Evolutionary conservation across 805 yeast species (phyloP).

Genomic region (Kazachstania kunashirensis): DNA sequence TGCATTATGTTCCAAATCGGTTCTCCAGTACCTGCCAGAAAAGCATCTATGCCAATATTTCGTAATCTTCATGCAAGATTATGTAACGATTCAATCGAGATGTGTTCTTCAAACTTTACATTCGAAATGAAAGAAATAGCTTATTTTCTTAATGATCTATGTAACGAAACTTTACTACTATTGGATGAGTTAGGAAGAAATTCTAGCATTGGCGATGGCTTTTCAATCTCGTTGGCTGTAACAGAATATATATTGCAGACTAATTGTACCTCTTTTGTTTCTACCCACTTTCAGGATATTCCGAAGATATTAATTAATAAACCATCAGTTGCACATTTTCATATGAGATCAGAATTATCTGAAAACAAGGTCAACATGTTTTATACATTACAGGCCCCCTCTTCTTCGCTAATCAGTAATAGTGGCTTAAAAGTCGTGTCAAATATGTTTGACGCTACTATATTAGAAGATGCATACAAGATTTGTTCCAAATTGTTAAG

Average conservation of each 20-base stretch:
- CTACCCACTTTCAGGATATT: slow-evolving; percentile 39
- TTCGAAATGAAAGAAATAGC: slow-evolving; percentile 42
- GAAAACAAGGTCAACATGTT: slow-evolving; percentile 22
- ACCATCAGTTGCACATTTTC: slow-evolving; percentile 31
- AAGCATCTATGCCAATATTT: slow-evolving; percentile 35
- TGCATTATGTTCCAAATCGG: slow-evolving; percentile 52
- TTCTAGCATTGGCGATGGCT: slow-evolving; percentile 41
- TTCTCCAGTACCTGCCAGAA: slow-evolving; percentile 38
- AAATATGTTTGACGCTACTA: slow-evolving; percentile 16
- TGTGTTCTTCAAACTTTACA: slow-evolving; percentile 36
- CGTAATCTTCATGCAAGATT: slow-evolving; percentile 32
- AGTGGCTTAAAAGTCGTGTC: slow-evolving; percentile 28
- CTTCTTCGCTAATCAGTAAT: slow-evolving; percentile 20
- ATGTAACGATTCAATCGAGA: slow-evolving; percentile 29
- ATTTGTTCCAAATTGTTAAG: slow-evolving; percentile 8
- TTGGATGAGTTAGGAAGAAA: slow-evolving; percentile 53
- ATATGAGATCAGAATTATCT: slow-evolving; percentile 28
- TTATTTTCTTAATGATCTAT: slow-evolving; percentile 33
- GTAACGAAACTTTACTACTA: slow-evolving; percentile 31
- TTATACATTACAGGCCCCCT: slow-evolving; percentile 21
- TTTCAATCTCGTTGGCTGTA: slow-evolving; percentile 40
- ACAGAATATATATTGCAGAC: slow-evolving; percentile 30
- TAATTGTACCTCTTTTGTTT: slow-evolving; percentile 29
- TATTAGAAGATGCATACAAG: slow-evolving; percentile 24
- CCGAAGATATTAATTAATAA: slow-evolving; percentile 30